These are phyloP conservation scores for Trichoderma virens DNA, from an alignment of 495 filamentous ascomycete species.

Conservation along the genomic window DNA sequence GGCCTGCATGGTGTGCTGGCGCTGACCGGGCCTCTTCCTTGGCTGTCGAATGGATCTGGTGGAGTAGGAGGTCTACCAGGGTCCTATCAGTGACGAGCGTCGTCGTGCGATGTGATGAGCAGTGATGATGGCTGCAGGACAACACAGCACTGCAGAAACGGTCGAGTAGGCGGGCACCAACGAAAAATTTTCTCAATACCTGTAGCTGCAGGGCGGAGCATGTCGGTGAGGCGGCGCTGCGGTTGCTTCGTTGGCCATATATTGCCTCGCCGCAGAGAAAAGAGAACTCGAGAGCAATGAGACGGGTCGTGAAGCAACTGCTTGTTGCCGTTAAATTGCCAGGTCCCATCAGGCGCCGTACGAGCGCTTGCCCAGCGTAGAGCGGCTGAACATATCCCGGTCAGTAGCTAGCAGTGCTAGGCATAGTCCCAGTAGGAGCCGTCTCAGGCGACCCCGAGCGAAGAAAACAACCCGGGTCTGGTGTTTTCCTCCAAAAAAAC, in stretches of 20 bases:
- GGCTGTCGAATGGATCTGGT: neutral
- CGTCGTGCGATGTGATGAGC: conserved; percentile 1
- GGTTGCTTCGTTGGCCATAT: neutral
- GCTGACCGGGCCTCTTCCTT: conserved; percentile 6
- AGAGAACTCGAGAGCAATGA: neutral
- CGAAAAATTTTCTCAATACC: neutral
- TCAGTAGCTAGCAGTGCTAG: neutral
- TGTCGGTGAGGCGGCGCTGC: neutral
- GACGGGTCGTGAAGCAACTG: neutral
- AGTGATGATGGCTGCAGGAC: conserved; percentile 8
- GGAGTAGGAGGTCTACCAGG: neutral
- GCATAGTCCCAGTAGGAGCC: neutral
- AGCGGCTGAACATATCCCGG: neutral
- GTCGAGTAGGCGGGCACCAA: conserved; percentile 4
- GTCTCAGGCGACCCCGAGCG: neutral
- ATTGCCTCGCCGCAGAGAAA: neutral
- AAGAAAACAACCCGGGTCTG: neutral
- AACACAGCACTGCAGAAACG: neutral
- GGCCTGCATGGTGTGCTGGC: conserved; percentile 8
- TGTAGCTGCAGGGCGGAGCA: neutral
- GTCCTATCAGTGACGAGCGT: conserved; percentile 1
- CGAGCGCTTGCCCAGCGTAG: neutral
- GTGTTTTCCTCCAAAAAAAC: neutral
- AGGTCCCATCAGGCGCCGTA: neutral
- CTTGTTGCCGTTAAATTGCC: neutral